Percentiles rank a stretch among this genome's conserved stretches.
These are phyloP conservation scores for Hibiscus mutabilis DNA, from an alignment of 345 rosid species.

Conservation along the genomic window DNA sequence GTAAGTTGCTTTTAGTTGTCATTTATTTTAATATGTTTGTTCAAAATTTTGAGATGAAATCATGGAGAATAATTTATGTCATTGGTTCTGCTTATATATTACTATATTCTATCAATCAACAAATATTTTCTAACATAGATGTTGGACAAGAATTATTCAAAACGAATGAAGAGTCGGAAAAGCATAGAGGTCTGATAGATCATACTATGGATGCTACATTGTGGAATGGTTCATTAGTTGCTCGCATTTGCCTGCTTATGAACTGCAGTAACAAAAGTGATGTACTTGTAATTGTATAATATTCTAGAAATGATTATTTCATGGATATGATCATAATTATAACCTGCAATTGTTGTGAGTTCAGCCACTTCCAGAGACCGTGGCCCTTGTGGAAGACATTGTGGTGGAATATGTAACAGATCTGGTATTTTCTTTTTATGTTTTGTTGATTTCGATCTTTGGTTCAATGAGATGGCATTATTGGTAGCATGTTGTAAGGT, in stretches of 20 bases:
- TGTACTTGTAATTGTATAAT: not conserved
- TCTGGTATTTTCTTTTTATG: conserved; percentile 45
- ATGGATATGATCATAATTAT: not conserved
- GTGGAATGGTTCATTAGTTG: not conserved
- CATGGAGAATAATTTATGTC: not conserved
- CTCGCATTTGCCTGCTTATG: not conserved
- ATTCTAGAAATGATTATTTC: not conserved
- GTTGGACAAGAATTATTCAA: no score
- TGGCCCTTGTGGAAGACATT: conserved; percentile 90
- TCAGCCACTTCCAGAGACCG: conserved; percentile 93
- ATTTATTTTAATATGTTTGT: not conserved
- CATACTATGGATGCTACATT: not conserved
- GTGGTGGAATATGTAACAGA: conserved; percentile 90
- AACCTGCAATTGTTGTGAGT: conserved; percentile 7
- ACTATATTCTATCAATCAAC: not conserved
- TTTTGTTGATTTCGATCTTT: not conserved
- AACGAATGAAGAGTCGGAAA: no score
- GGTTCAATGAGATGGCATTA: not conserved
- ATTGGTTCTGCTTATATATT: not conserved
- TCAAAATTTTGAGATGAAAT: not conserved
- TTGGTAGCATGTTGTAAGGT: not conserved
- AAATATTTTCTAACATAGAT: no score
- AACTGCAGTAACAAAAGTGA: not conserved
- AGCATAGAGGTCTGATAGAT: not conserved
- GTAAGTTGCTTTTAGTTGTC: not conserved